Evolutionary conservation across 2,329 filamentous ascomycete species (phyloP).

Genomic region (Helminthosporium solani): DNA sequence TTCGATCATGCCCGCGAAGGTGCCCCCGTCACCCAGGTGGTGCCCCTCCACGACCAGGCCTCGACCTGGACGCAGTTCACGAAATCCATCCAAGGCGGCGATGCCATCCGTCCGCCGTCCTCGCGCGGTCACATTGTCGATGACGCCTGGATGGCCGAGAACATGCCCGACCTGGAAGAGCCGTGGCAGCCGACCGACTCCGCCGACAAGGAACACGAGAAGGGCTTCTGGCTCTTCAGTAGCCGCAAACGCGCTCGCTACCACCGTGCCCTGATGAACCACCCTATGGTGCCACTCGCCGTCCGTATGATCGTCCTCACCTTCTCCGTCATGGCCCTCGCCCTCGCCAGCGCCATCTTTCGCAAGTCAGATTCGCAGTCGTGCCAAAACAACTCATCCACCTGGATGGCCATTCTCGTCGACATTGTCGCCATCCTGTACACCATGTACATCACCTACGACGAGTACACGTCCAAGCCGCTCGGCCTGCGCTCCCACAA

Average conservation of each 20-base stretch:
- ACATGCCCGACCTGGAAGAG: slow-evolving; percentile 49
- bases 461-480: slow-evolving; percentile 94
- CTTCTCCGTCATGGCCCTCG: slow-evolving; percentile 80
- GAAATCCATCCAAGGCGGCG: slow-evolving; percentile 29
- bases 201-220: slow-evolving; percentile 51
- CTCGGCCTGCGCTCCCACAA: slow-evolving; percentile 80
- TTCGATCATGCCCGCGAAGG: slow-evolving; percentile 44
- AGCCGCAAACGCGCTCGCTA: slow-evolving; percentile 53
- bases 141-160: slow-evolving; percentile 51
- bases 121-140: slow-evolving; percentile 41
- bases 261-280: slow-evolving; percentile 70
- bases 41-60: slow-evolving; percentile 37
- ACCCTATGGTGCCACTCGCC: slow-evolving; percentile 80
- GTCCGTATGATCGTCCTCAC: slow-evolving; percentile 80
- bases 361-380: slow-evolving; percentile 43
- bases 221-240: slow-evolving; percentile 52
- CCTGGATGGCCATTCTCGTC: slow-evolving; percentile 84
- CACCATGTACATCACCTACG: slow-evolving; percentile 89
- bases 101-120: slow-evolving; percentile 24
- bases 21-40: slow-evolving; percentile 38
- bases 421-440: slow-evolving; percentile 88
- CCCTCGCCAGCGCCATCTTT: slow-evolving; percentile 74
- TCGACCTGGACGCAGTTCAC: slow-evolving; percentile 44
- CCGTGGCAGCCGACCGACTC: slow-evolving; percentile 58
- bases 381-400: slow-evolving; percentile 59